phyloP scores from a whole-genome alignment of 139 green algal species.

The Raphidocelis subcapitata region DNA sequence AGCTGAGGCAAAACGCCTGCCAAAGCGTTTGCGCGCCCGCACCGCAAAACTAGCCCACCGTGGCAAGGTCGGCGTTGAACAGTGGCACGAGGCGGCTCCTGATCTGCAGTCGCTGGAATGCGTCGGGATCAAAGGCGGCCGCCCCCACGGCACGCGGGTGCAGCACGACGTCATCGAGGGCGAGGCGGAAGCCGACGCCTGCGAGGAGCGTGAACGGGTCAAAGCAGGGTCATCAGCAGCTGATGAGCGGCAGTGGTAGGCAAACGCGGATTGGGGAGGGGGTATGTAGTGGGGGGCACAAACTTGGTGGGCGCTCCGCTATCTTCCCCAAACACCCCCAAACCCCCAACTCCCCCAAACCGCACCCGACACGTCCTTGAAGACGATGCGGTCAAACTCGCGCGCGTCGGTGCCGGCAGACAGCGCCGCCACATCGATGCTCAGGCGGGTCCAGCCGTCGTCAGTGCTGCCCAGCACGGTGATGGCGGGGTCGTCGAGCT shows the following conservation, averaged over 20 bases:
- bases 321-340: no score
- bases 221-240: no score
- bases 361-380: conserved; percentile 44
- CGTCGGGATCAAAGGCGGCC: background rate
- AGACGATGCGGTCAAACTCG: conserved; percentile 40
- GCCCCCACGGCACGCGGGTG: background rate
- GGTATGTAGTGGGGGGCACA: no score
- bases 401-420: background rate
- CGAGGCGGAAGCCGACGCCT: conserved; percentile 35
- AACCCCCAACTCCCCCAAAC: background rate
- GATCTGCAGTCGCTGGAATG: background rate
- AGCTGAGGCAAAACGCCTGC: no score
- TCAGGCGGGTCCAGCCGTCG: conserved; percentile 45
- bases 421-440: background rate
- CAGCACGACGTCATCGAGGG: conserved; percentile 25
- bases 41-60: background rate
- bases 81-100: background rate
- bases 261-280: no score
- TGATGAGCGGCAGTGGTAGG: no score
- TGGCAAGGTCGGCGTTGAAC: conserved; percentile 3
- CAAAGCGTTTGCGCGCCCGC: no score
- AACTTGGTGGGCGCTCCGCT: no score
- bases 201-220: no score
- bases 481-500: conserved; percentile 1
- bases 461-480: conserved; percentile 30